These are phyloP conservation scores for Hamamelis virginiana DNA, from an alignment of 164 flowering plant genomes.

Conservation along the genomic window DNA sequence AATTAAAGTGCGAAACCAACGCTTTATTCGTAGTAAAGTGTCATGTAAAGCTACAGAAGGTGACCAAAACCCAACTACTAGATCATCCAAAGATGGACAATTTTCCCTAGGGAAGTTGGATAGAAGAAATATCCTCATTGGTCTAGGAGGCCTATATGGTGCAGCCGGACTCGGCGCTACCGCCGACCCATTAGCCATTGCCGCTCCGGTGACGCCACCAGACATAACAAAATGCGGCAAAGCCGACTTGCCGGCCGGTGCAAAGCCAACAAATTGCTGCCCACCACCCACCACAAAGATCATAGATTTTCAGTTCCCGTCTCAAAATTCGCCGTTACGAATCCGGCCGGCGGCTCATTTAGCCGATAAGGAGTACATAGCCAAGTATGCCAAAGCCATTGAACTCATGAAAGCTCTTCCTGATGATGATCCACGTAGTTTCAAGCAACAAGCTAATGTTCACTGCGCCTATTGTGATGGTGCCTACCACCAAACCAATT, in stretches of 20 bases:
- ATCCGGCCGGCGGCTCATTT: slow-evolving; percentile 65
- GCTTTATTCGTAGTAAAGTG: not conserved
- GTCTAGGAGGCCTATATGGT: slow-evolving; percentile 53
- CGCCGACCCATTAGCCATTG: slow-evolving; percentile 22
- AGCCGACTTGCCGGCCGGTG: slow-evolving; percentile 32
- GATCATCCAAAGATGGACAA: not conserved
- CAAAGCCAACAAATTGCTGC: slow-evolving; percentile 39
- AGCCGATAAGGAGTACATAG: slow-evolving; percentile 36
- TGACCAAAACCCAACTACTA: not conserved
- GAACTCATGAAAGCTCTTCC: slow-evolving; percentile 50
- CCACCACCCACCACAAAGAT: slow-evolving; percentile 46
- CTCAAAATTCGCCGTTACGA: slow-evolving; percentile 25
- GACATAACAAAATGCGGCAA: slow-evolving; percentile 29
- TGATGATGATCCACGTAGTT: slow-evolving; percentile 51
- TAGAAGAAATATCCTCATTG: slow-evolving; percentile 49
- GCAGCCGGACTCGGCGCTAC: slow-evolving; percentile 15
- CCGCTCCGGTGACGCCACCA: slow-evolving; percentile 32
- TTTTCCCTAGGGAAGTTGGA: slow-evolving; percentile 21
- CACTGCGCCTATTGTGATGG: slow-evolving; percentile 73
- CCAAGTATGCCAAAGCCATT: slow-evolving; percentile 50
- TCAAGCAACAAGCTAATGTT: slow-evolving; percentile 59
- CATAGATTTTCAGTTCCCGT: slow-evolving; percentile 48
- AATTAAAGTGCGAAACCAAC: not conserved
- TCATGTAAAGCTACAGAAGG: slow-evolving; percentile 16
- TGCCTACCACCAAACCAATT: slow-evolving; percentile 45